Base-by-base conservation (phyloP, 257 asterid species). In the Striga asiatica region DNA sequence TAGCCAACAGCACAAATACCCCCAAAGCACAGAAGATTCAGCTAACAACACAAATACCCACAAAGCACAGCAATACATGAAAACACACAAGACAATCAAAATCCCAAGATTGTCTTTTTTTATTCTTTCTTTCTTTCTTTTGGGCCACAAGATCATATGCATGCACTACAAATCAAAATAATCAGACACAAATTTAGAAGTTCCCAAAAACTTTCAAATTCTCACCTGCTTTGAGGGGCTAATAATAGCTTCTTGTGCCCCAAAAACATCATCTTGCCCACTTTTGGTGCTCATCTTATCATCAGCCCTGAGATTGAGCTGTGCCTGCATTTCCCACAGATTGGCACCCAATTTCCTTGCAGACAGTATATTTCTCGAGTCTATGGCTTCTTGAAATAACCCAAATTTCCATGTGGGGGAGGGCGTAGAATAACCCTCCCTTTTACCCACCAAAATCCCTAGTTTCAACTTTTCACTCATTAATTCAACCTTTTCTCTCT, bases 291-390 rank as follows among this genome's bases (percentile, higher is more conserved):
- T 74, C 75, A 75, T n/a, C n/a, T n/a, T 61, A 29, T 62, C 64
- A 52, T 60, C 42, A n/a, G 43, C 41, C 8, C 66, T 22, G 24
- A 9, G 50, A 25, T 51, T 52, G 61, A 54, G 18, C 4, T 62
- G 76, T 0, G 78, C 77, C 39, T 81, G 79, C 71, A 77, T 63
- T 60, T 86, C 95, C 96, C 96, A 89, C 71, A 89, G 64, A 68
- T 73, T 78, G 12, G 95, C 88, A 58, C 81, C 88, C 67, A 89
- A 77, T 61, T 86, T 80, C 37, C 96, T 79, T 3, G 95, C 96
- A 34, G 98, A 81, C 22, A 81, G 74, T 46, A 67, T 48, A 45
- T 60, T 51, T 32, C 58, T 29, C 23, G 71, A 60, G 23, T 65
- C 72, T 24, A 80, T 29, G 60, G 80, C 39, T 23, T 78, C 80